Evolutionary conservation across 2,329 filamentous ascomycete species (phyloP).

Genomic region (Neopestalotiopsis sp.): DNA sequence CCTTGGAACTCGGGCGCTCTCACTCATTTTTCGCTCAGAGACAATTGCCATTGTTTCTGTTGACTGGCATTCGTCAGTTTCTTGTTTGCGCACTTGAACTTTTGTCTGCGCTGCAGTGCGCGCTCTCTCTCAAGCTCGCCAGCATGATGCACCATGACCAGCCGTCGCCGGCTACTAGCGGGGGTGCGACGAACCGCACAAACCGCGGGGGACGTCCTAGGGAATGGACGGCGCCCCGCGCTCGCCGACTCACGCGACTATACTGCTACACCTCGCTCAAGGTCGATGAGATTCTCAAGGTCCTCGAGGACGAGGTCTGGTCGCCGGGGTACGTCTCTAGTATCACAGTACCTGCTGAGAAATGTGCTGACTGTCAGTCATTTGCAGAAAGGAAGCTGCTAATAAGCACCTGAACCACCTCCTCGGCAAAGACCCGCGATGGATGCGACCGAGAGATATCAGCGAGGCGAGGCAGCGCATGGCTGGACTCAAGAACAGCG

Average conservation of each 20-base stretch:
- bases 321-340: slow-evolving; percentile 47
- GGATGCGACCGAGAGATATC: slow-evolving; percentile 56
- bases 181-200: slow-evolving; percentile 26
- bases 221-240: slow-evolving; percentile 58
- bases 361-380: slow-evolving; percentile 22
- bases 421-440: slow-evolving; percentile 63
- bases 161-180: slow-evolving; percentile 16
- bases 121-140: slow-evolving; percentile 1
- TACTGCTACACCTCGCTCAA: slow-evolving; percentile 62
- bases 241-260: slow-evolving; percentile 58
- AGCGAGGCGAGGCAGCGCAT: slow-evolving; percentile 58
- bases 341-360: neutral
- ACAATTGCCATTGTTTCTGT: neutral
- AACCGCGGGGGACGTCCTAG: slow-evolving; percentile 54
- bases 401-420: slow-evolving; percentile 62
- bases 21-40: neutral
- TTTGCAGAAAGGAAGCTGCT: slow-evolving; percentile 57
- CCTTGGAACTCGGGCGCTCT: neutral
- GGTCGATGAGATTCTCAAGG: slow-evolving; percentile 53
- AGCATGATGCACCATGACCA: slow-evolving; percentile 5
- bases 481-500: slow-evolving; percentile 39
- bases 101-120: neutral
- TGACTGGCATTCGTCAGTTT: neutral
- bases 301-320: slow-evolving; percentile 51
- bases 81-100: neutral